A percentile compares a stretch with the other conserved stretches of the same genome.
These are phyloP conservation scores for Apophysomyces ossiformis DNA, from an alignment of 371 early-diverging fungal genomes.

Conservation along the genomic window DNA sequence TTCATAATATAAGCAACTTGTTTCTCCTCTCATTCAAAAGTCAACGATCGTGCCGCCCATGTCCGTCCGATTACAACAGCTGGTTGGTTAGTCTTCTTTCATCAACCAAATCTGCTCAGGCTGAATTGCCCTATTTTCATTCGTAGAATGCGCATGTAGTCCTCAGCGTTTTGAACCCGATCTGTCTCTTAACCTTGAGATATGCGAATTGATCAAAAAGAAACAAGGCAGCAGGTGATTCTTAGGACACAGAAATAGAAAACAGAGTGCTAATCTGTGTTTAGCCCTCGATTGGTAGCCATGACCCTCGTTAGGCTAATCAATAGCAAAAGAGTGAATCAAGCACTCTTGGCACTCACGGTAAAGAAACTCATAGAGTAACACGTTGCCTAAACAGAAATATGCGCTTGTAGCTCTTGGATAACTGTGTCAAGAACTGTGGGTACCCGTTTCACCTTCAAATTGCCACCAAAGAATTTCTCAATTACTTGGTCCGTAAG, in stretches of 20 bases:
- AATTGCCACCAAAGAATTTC: slow-evolving; percentile 91
- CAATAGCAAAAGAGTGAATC: slow-evolving; percentile 71
- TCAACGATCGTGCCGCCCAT: slow-evolving; percentile 1
- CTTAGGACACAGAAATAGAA: not conserved
- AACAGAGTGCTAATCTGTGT: not conserved
- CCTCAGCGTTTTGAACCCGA: slow-evolving; percentile 76
- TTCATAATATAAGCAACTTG: not conserved
- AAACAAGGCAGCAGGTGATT: slow-evolving; percentile 84
- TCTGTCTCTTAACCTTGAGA: slow-evolving; percentile 87
- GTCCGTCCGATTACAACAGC: slow-evolving; percentile 23
- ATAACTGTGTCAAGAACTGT: slow-evolving; percentile 95
- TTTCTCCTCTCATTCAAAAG: not conserved
- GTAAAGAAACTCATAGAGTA: slow-evolving; percentile 40
- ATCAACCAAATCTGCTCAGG: not conserved
- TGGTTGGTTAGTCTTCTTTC: slow-evolving; percentile 18
- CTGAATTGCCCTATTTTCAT: not conserved
- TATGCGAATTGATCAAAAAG: slow-evolving; percentile 91
- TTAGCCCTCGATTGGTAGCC: slow-evolving; percentile 87
- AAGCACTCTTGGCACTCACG: slow-evolving; percentile 75
- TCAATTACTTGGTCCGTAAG: slow-evolving; percentile 89
- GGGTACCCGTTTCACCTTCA: slow-evolving; percentile 96
- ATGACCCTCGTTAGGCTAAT: slow-evolving; percentile 77
- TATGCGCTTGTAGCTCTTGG: slow-evolving; percentile 68
- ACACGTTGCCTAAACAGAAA: not conserved
- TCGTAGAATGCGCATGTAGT: slow-evolving; percentile 79